Base-by-base conservation (phyloP, 495 filamentous ascomycete species). In the Penicillium crystallinum region DNA sequence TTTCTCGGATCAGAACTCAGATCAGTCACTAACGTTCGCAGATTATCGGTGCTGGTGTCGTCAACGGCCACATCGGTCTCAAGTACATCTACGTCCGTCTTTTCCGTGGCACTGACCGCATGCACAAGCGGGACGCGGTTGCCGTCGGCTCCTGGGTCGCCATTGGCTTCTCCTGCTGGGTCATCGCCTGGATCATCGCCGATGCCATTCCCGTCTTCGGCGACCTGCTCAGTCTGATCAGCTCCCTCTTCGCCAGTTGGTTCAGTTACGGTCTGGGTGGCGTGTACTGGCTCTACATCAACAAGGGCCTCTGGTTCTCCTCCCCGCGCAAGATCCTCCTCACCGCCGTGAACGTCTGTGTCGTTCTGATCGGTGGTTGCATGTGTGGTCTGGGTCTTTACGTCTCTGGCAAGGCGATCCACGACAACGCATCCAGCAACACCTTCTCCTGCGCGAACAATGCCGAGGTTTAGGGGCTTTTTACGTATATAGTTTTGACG, bases 161-260 rank as follows among this genome's bases (percentile, higher is more conserved):
- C 0, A 78, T 89, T 15, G 75, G 76, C 9, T 49, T 77, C 6
- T 48, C 57, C 35, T 72, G 86, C 48, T 89, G 85, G 67, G 45
- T 85, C 17, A 57, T 87, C 19, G 82, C 84, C 6, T 90, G 83
- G 81, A 64, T 89, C 30, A 84, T 91, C 58, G 85, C 86, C 23
- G 80, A 85, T 54, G 79, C 83, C 12, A 86, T 90, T 33, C 88
- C 87, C 0, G 81, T 86, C 53, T 90, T 90, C 70, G 81, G 77
- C 54, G 76, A 84, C 35, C 60, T 90, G 41, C 65, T 90, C 27
- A 72, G 72, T 43, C 49, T 81, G 49, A 72, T 78, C 19, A 58
- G 64, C 51, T 64, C 64, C 1, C 49, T 70, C 1, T 70, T 70
- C 31, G 67, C 65, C 14, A 62, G 50, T 46, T 70, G 66, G 70